Conservation (phyloP, 164 flowering plant species). For the Vitis cinerea region DNA sequence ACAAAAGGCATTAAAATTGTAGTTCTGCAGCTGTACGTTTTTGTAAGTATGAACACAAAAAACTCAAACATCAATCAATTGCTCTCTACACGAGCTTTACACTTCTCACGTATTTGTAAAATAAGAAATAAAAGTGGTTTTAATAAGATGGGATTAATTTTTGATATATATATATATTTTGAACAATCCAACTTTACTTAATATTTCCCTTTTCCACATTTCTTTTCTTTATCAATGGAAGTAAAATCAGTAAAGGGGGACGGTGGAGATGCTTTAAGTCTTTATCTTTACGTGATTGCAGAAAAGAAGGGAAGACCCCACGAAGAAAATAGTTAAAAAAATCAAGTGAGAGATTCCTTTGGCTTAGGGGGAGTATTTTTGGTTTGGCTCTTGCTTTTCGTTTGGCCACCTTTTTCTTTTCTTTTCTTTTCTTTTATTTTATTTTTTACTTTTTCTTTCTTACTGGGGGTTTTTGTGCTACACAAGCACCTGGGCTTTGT, state of each 20-base stretch:
- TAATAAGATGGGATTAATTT: too few relatives aligned
- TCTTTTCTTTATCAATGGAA: background rate
- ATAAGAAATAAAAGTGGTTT: too few relatives aligned
- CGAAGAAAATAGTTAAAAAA: background rate
- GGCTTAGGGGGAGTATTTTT: constrained; percentile 19
- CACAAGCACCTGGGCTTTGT: background rate
- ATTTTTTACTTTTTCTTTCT: constrained; percentile 2
- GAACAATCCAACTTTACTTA: too few relatives aligned
- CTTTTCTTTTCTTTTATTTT: constrained; percentile 5
- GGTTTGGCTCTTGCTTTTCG: constrained; percentile 16
- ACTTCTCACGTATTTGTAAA: too few relatives aligned
- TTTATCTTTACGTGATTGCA: constrained; percentile 27
- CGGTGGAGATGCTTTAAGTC: constrained; percentile 23
- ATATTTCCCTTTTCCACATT: too few relatives aligned
- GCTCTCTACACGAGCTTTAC: too few relatives aligned
- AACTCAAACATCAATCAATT: too few relatives aligned
- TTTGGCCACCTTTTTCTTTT: background rate
- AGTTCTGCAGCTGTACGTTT: too few relatives aligned
- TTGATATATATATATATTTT: too few relatives aligned
- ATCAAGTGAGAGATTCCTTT: constrained; percentile 16
- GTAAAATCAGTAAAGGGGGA: constrained; percentile 7
- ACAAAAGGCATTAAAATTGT: too few relatives aligned
- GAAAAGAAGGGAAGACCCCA: constrained; percentile 8
- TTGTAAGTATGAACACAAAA: too few relatives aligned
- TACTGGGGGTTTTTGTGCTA: constrained; percentile 22